Base-by-base conservation (phyloP, 176 grass and related monocot species). In the Hordeum vulgare region DNA sequence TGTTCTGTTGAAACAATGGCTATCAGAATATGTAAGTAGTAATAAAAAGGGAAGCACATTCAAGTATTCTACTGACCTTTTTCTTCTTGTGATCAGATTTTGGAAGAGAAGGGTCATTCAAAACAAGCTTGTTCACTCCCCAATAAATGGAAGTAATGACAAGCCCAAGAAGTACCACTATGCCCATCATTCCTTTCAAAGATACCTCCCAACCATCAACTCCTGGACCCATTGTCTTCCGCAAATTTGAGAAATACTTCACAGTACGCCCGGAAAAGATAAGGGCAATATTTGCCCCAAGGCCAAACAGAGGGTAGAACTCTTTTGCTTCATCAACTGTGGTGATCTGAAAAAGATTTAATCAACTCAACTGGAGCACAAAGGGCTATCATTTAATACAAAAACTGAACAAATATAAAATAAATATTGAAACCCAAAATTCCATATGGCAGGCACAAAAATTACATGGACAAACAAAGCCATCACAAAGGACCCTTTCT, bases 111-210 rank as follows among this genome's bases (percentile, higher is more conserved):
- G 89, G 91, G 82, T 94, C 91, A 82, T 86, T 91, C 59, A 97
- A 75, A 60, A 97, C 83, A 80, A 94, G 94, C 66, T 88, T 94
- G 76, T 94, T 97, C 72, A 90, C 88, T 29, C 76, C 91, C 94
- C 91, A 94, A 65, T 97, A 94, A 41, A 94, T 92, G 49, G 67
- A 84, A 77, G 36, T 68, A 75, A 97, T 97, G 42, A 90, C 23
- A 72, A 97, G 23, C 45, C 91, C 94, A 69, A 97, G 87, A 81
- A 94, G 49, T 26, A 97, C 91, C 13, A 97, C 94, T 39, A 97
- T 94, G 79, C 94, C 88, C 94, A 97, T 97, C 94, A 97, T 97
- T 86, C 91, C 91, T 88, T 94, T 97, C 61, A 97, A 76, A 73
- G 91, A 97, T 47, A 97, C 77, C 73, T 86, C 91, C 94, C 94